phyloP scores from a whole-genome alignment of 73 alveolate genomes.

The Paramecium primaurelia region DNA sequence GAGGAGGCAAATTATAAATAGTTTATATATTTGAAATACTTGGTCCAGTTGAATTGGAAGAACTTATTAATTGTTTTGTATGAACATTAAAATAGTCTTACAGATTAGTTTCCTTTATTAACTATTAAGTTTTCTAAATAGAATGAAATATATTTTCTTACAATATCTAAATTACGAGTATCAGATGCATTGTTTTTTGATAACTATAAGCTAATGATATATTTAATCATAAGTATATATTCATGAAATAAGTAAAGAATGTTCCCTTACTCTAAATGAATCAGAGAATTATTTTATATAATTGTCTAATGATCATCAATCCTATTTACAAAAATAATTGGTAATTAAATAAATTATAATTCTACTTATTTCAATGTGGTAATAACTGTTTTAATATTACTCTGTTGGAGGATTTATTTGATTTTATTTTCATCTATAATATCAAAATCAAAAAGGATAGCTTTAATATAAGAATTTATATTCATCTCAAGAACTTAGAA shows the following conservation, averaged over 20 bases:
- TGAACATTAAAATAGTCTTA: neutral
- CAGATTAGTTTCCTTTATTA: neutral
- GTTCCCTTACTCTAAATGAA: neutral
- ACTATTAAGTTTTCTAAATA: neutral
- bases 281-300: neutral
- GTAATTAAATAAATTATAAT: neutral
- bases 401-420: neutral
- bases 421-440: neutral
- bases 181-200: neutral
- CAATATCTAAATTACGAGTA: neutral
- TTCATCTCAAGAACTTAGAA: neutral
- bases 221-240: neutral
- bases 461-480: neutral
- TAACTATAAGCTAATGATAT: neutral
- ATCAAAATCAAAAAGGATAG: neutral
- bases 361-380: neutral
- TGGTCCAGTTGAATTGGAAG: neutral
- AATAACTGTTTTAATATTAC: neutral
- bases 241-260: neutral
- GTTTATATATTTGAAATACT: too few species aligned
- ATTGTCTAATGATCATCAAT: neutral
- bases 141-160: neutral
- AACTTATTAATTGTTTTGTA: neutral
- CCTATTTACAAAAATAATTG: neutral
- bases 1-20: neutral